Evolutionary conservation across 306 rosid genomes (phyloP), one percentile per base, ranked within the genome.

Genomic region (Fagus crenata): DNA sequence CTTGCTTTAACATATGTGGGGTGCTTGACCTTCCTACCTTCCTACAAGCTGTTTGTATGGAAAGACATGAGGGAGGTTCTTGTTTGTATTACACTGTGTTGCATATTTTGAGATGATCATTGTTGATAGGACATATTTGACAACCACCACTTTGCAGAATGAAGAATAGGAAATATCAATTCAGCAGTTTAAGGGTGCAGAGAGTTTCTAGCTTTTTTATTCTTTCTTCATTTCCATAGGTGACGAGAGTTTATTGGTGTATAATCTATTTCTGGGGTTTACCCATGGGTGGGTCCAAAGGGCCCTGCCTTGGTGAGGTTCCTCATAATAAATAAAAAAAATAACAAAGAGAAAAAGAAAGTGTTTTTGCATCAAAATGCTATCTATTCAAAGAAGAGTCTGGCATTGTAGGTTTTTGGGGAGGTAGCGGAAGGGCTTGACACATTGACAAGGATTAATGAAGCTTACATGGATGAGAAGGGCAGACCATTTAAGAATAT

Each of bases 371-470:
- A 6, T 37, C n/a, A 28, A 60, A 31, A 33, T 60, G 32, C 40
- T 0, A 33, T 33, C 67, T 9, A 31, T 15, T 60, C 40, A 60
- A 12, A 60, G 32, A 9, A 12, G 40, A 31, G 9, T 63, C 56
- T 81, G 68, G 74, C 53, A 43, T 69, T 80, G 73, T 78, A 94
- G 97, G 95, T 90, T 80, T 95, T 95, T 87, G 98, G 97, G 22
- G 97, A 92, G 90, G 74, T 95, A 73, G 99, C 92, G 13, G 99
- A 95, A 86, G 99, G 99, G 65, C 82, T 90, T 61, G 99, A 95
- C 65, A 89, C 97, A 37, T 85, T 92, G 83, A 82, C 97, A 69
- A 89, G 97, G 92, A 92, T 95, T 71, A 92, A 95, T 85, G 99
- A 95, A 83, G 91, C 97, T 77, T 95, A 88, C 78, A 89, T 86